Percentiles rank a stretch among this genome's conserved stretches.
Evolutionary conservation across 139 green algal species (phyloP).

Genomic region (Chlorella sorokiniana): DNA sequence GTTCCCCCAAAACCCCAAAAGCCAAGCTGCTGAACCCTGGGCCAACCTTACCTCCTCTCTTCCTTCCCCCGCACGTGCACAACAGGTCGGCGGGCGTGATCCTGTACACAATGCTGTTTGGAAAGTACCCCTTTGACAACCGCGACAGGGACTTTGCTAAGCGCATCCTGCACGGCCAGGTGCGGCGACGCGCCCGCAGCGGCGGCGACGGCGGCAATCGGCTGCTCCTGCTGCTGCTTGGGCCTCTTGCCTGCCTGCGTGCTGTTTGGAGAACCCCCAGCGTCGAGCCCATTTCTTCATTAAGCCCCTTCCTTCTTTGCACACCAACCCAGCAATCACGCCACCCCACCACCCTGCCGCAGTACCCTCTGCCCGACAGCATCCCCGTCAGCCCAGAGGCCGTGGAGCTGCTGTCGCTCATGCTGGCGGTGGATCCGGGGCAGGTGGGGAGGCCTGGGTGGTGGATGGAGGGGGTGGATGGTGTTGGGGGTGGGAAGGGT

Average conservation of each 20-base stretch:
- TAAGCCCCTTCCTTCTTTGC: too few relatives aligned
- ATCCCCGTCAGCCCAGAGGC: not conserved
- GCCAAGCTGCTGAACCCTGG: not conserved
- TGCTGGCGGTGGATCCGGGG: not conserved
- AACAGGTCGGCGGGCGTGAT: conserved; percentile 62
- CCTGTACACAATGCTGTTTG: conserved; percentile 77
- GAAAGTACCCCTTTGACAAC: conserved; percentile 88
- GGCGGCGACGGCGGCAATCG: conserved; percentile 27
- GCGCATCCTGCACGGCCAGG: conserved; percentile 41
- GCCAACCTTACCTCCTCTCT: not conserved
- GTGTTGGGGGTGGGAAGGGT: too few relatives aligned
- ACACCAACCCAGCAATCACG: too few relatives aligned
- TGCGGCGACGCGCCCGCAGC: conserved; percentile 59
- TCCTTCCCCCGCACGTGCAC: not conserved
- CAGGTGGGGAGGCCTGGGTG: conserved; percentile 59
- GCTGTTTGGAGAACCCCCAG: too few relatives aligned
- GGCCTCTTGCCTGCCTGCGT: too few relatives aligned
- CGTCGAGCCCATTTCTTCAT: too few relatives aligned
- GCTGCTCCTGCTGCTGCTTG: not conserved
- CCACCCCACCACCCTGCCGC: not conserved
- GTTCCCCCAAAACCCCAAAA: too few relatives aligned
- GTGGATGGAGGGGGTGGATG: too few relatives aligned
- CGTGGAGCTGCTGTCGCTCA: not conserved
- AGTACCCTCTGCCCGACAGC: not conserved
- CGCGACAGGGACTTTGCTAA: conserved; percentile 28